These are phyloP conservation scores for Hansenula sp. DNA, from an alignment of 1,139 yeast genomes.

Conservation along the genomic window DNA sequence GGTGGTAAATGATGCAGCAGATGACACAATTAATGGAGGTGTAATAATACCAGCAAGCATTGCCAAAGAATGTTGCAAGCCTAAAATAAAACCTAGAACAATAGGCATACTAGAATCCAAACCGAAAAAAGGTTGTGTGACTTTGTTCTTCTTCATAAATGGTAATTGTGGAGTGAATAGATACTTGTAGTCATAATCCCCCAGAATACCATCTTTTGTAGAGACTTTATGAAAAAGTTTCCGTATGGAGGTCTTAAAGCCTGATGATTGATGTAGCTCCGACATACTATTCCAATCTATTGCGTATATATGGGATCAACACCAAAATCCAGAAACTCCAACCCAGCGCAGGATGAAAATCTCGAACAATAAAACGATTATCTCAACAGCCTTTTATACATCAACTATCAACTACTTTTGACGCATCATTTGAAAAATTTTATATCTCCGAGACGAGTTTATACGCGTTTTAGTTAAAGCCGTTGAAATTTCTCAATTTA, in stretches of 20 bases:
- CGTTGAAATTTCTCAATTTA: no score
- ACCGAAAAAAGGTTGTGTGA: conserved; percentile 77
- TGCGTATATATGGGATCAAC: no score
- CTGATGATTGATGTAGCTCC: background rate
- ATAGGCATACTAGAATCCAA: conserved; percentile 76
- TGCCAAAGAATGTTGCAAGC: conserved; percentile 83
- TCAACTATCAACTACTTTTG: no score
- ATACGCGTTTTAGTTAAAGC: no score
- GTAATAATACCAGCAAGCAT: conserved; percentile 90
- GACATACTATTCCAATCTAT: background rate
- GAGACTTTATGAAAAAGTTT: conserved; percentile 38
- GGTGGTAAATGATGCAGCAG: conserved; percentile 51
- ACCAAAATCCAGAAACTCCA: no score
- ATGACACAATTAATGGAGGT: conserved; percentile 74
- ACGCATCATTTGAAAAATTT: no score
- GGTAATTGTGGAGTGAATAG: conserved; percentile 77
- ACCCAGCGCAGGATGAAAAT: no score
- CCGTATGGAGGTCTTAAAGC: background rate
- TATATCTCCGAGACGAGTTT: no score
- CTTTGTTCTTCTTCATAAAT: conserved; percentile 46
- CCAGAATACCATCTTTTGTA: conserved; percentile 73
- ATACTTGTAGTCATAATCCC: conserved; percentile 74
- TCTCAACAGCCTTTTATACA: no score
- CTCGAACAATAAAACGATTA: no score
- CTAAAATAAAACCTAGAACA: conserved; percentile 63